Evolutionary conservation across 257 asterid genomes (phyloP), one percentile per base, ranked within the genome.

Genomic region (Haberlea rhodopensis): DNA sequence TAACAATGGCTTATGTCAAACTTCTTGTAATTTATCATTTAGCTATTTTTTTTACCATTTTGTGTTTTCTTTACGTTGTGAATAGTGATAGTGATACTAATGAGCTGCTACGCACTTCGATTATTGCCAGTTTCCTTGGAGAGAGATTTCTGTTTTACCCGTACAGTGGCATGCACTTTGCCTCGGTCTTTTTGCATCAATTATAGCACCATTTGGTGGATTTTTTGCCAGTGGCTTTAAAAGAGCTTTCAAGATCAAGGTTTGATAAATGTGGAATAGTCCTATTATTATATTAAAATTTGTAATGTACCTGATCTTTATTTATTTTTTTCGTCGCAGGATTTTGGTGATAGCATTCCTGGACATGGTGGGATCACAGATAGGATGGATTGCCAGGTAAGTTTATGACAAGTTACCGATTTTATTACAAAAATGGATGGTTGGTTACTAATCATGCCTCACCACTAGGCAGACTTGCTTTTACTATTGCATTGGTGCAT

Each of bases 311-410:
- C 57, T 62, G 29, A 59, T 51, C 63, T 62, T 46, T 15, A 66
- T 51, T 15, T 22, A 2, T 53, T 51, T 31, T 62, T 19, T 18
- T 54, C 55, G 43, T 54, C 66, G 61, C 78, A 94, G 99, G 99
- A 94, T 82, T 94, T 94, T 76, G 99, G 97, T 29, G 97, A 90
- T 75, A 94, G 99, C 80, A 94, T 94, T 69, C 99, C 99, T 29
- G 99, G 99, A 66, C 99, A 94, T 67, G 99, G 99, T 65, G 99
- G 99, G 60, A 86, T 94, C 70, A 94, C 97, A 0, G 99, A 94
- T 74, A 81, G 99, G 81, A 94, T 94, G 99, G 99, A 94, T 73
- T 94, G 99, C 74, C 99, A 92, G 94, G 97, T 92, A 60, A 77
- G 63, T 54, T 60, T 8, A 15, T 26, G 53, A 23, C 21, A 16